A percentile compares a stretch with the other conserved stretches of the same genome.
These are phyloP conservation scores for Aspergillus latus DNA, from an alignment of 2,329 filamentous ascomycete species.

Conservation along the genomic window DNA sequence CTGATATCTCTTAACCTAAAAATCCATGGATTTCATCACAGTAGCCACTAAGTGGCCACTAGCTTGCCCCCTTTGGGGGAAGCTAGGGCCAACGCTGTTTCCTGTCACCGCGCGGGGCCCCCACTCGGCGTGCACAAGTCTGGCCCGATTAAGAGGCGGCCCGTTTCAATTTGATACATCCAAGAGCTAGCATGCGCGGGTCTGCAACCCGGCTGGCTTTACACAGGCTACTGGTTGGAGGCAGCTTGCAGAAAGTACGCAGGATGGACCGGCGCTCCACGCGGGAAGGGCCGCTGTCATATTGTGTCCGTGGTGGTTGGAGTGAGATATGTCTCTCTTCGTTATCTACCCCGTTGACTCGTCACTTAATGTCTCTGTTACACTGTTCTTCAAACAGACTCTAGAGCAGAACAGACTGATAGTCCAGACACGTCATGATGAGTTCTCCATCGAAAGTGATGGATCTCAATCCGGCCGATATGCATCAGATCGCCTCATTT, in stretches of 20 bases:
- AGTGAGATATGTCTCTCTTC: neutral
- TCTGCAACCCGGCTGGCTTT: neutral
- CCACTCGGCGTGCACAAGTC: neutral
- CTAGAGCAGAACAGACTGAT: neutral
- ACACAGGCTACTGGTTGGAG: no score
- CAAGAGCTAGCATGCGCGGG: neutral
- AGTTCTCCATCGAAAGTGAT: neutral
- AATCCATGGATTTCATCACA: no score
- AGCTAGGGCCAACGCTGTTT: neutral
- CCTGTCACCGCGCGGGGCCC: neutral
- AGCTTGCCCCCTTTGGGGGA: no score
- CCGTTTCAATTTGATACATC: neutral
- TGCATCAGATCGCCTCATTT: conserved; percentile 33
- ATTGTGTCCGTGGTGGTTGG: neutral
- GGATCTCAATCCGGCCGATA: neutral
- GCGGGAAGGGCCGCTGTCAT: neutral
- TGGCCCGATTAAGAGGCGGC: no score
- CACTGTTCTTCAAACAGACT: neutral
- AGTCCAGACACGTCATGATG: neutral
- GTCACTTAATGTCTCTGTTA: neutral
- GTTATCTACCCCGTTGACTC: neutral
- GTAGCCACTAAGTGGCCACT: neutral
- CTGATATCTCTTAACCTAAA: neutral
- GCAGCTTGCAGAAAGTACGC: no score
- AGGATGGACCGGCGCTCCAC: neutral